Evolutionary conservation across 75 land plant species (phyloP), one percentile per base, ranked within the genome.

Genomic region (Isoetes taiwanensis): DNA sequence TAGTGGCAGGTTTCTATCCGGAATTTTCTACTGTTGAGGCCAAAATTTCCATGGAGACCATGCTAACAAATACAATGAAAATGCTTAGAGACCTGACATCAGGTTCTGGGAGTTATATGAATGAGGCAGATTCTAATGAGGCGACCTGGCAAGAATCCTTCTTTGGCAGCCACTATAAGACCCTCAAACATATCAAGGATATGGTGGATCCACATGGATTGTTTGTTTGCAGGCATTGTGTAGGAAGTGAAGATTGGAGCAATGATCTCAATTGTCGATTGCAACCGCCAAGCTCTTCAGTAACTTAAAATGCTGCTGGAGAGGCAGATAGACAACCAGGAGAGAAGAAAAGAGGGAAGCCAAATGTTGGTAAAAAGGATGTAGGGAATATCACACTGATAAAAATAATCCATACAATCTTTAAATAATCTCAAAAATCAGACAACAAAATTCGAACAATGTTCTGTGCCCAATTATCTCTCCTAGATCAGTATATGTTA

Each of bases 161-260:
- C 50, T 46, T 46, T n/a, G 50, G 50, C n/a, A 19, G n/a, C 6
- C 16, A 46, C 50, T 46, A 46, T n/a, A 23, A 6, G 5, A n/a
- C 50, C n/a, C 50, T 46, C 50, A 46, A 46, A 23, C 16, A 19
- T 6, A 46, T 46, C n/a, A 46, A 46, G 50, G 19, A 46, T 23
- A 46, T 19, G 16, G 6, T 46, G 8, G 50, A 46, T 46, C 50
- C 50, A 19, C 16, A n/a, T n/a, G 50, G 50, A 6, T n/a, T 46
- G 5, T 46, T 46, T n/a, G 50, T 46, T 16, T 46, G 50, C n/a
- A 6, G 25, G 21, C 50, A 19, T 8, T 46, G 50, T 46, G 50
- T 46, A 3, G 50, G 50, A 19, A 46, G 50, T n/a, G 50, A 46
- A 23, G 50, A 46, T 23, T 46, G 50, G 50, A 46, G 50, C 50